Evolutionary conservation across 148 eudicot genomes (phyloP).

Genomic region (Spergularia marina): DNA sequence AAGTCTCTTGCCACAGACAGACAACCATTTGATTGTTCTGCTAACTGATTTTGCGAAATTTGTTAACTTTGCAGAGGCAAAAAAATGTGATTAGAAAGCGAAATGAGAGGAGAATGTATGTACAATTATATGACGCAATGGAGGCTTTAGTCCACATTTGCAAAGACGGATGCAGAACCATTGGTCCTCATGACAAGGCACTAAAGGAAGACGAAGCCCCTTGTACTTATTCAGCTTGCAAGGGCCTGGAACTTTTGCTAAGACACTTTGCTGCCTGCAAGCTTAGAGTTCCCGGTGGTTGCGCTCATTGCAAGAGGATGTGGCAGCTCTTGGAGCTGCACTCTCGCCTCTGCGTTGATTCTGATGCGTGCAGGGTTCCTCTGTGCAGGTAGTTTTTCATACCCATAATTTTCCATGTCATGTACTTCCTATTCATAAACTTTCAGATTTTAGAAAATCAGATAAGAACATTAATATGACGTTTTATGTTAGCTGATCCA

Average conservation of each 20-base stretch:
- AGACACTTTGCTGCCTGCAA: slow-evolving; percentile 87
- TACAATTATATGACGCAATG: slow-evolving; percentile 85
- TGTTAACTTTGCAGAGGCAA: slow-evolving; percentile 35
- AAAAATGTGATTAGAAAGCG: slow-evolving; percentile 44
- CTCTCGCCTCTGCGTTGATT: slow-evolving; percentile 69
- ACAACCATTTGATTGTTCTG: neutral
- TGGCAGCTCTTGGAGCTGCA: slow-evolving; percentile 89
- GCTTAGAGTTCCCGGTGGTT: slow-evolving; percentile 75
- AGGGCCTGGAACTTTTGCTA: slow-evolving; percentile 62
- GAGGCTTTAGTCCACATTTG: slow-evolving; percentile 91
- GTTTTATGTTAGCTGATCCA: too few species aligned
- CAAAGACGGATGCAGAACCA: slow-evolving; percentile 83
- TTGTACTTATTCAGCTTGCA: slow-evolving; percentile 64
- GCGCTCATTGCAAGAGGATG: slow-evolving; percentile 85
- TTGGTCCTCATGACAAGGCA: slow-evolving; percentile 74
- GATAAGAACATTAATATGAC: too few species aligned
- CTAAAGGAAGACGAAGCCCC: slow-evolving; percentile 52
- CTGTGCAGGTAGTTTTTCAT: slow-evolving; percentile 65
- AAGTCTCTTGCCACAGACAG: neutral
- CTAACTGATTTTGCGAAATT: neutral
- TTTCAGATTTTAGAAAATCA: too few species aligned
- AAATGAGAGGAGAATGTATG: slow-evolving; percentile 59
- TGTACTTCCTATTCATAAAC: neutral
- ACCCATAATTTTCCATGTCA: neutral
- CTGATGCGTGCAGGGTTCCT: slow-evolving; percentile 75